These are phyloP conservation scores for Pseudonitzschia multiseries DNA, from an alignment of 108 stramenopile species.

Conservation along the genomic window DNA sequence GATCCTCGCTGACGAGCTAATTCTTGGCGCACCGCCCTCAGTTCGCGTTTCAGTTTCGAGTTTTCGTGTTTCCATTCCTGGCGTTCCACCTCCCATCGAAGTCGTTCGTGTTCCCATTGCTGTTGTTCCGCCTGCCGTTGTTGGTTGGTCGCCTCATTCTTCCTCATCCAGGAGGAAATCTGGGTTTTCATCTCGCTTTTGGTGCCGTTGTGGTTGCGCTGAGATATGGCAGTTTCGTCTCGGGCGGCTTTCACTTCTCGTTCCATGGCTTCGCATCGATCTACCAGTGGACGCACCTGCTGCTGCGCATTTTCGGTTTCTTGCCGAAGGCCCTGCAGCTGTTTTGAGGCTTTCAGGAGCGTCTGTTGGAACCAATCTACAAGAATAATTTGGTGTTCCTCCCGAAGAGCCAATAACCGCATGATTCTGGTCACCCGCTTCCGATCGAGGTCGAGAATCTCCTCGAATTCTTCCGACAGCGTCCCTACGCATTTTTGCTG, in stretches of 20 bases:
- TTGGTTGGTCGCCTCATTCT: slow-evolving; percentile 10
- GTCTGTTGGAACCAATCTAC: slow-evolving; percentile 22
- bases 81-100: slow-evolving; percentile 5
- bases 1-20: neutral
- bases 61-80: slow-evolving; percentile 16
- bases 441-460: neutral
- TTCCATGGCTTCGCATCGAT: neutral
- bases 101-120: slow-evolving; percentile 12
- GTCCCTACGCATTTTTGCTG: slow-evolving; percentile 15
- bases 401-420: slow-evolving; percentile 4
- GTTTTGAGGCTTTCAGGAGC: neutral
- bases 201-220: slow-evolving; percentile 5
- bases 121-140: slow-evolving; percentile 13
- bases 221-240: neutral
- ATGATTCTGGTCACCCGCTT: slow-evolving; percentile 13
- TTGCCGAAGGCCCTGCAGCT: neutral
- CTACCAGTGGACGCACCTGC: neutral
- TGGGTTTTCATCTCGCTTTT: slow-evolving; percentile 24
- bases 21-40: neutral
- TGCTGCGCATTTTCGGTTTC: slow-evolving; percentile 3
- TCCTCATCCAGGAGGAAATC: slow-evolving; percentile 20
- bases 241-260: neutral
- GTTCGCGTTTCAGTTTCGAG: slow-evolving; percentile 1
- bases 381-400: slow-evolving; percentile 6
- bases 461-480: slow-evolving; percentile 17